Evolutionary conservation across 495 filamentous ascomycete species (phyloP), one percentile per base, ranked within the genome.

Genomic region (Xylaria castorea): DNA sequence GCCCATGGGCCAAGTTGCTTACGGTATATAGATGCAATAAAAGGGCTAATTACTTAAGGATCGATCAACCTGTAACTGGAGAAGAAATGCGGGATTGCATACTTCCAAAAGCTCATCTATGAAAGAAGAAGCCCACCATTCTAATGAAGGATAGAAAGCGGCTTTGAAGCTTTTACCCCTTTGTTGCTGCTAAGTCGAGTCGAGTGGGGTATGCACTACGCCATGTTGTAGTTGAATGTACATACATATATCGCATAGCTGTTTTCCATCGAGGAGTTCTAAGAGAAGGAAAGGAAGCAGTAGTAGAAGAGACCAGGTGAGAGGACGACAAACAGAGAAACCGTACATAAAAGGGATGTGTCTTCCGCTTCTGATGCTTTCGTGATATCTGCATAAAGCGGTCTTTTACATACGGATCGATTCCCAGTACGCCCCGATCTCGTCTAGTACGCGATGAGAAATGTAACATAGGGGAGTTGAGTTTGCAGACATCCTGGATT

Each of bases 1-100:
- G 76, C 85, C 85, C 2, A 85, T 85, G 84, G 85, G 85, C 62
- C 85, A 87, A 75, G 71, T 86, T 18, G 85, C 82, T 61, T 87
- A 87, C 68, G 85, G 85, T 25, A 76, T 78, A 64, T 87, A 78
- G 77, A 40, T n/a, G 42, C 62, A 7, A 72, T 18, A 40, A 25
- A 6, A 38, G 27, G n/a, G 46, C 34, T n/a, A 66, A 22, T 30
- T 14, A 42, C 38, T 12, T 42, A 57, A 25, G 42, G 25, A 27
- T 55, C 32, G 44, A 42, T 22, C 69, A 14, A 42, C 30, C 14
- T 55, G 4, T 20, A 53, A 64, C 5, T 7, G 38, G 27, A 25
- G 18, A 34, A n/a, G 48, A 66, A n/a, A 71, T 14, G 57, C 58
- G 60, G 46, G 40, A 53, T 20, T 2, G 16, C 22, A 27, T 38